Percentiles rank a stretch among this genome's conserved stretches.
Conservation (phyloP, 441 rosid species). For the Pelargonium fulgidum region DNA sequence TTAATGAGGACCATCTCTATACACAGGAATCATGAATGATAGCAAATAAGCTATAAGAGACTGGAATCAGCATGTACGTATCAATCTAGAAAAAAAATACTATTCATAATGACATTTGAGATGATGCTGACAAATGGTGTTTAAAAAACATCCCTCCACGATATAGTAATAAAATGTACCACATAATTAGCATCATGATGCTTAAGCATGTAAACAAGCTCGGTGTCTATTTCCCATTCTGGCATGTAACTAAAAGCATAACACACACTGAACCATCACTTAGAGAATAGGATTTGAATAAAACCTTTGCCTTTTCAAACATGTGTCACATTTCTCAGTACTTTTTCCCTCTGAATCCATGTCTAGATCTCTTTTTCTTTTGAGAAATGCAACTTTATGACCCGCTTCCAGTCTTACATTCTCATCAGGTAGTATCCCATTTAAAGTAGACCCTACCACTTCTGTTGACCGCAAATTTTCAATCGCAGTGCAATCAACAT, state of each 20-base stretch:
- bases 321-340: constrained; percentile 24
- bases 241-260: constrained; percentile 1
- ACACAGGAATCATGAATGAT: neutral
- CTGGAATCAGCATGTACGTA: neutral
- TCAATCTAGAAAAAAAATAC: neutral
- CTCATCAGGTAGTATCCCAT: constrained; percentile 17
- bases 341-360: constrained; percentile 23
- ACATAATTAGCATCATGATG: too few species aligned
- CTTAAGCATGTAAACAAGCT: neutral
- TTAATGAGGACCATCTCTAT: too few species aligned
- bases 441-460: constrained; percentile 14
- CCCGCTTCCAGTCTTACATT: constrained; percentile 25
- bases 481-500: constrained; percentile 18
- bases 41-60: neutral
- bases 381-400: constrained; percentile 23
- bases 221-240: neutral
- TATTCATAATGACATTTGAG: neutral
- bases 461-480: constrained; percentile 23
- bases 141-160: neutral
- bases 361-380: constrained; percentile 31
- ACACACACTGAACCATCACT: constrained; percentile 1
- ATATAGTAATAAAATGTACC: neutral
- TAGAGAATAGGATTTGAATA: constrained; percentile 12
- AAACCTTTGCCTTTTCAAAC: constrained; percentile 48
- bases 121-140: neutral